These are phyloP conservation scores for Colletotrichum scovillei DNA, from an alignment of 2,329 filamentous ascomycete species.

Conservation along the genomic window DNA sequence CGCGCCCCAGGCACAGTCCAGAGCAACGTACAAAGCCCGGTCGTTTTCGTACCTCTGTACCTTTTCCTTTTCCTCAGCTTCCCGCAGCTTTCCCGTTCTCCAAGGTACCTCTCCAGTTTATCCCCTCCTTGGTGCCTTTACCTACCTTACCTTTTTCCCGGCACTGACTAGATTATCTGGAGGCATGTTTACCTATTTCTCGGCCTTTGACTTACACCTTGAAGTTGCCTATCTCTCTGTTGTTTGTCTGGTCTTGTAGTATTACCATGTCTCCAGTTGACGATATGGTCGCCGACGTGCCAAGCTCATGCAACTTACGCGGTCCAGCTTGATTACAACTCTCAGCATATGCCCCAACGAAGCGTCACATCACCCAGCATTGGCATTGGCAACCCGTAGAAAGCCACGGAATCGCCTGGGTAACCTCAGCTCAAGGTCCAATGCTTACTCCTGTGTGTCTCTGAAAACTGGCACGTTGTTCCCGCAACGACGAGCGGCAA, in stretches of 20 bases:
- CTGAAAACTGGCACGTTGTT: not conserved
- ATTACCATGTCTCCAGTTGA: not conserved
- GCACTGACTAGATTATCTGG: not conserved
- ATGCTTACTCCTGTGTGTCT: not conserved
- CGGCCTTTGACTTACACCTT: not conserved
- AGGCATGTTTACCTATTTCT: too few relatives aligned
- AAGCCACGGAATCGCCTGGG: constrained; percentile 20
- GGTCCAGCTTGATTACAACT: not conserved
- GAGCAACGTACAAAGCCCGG: not conserved
- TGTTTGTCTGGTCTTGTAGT: not conserved
- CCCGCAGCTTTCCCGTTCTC: not conserved
- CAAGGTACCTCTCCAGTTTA: not conserved
- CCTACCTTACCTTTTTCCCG: not conserved
- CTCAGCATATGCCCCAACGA: not conserved
- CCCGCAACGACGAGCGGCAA: not conserved
- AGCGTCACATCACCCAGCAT: not conserved
- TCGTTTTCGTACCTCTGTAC: not conserved
- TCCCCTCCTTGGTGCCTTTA: not conserved
- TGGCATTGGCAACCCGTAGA: constrained; percentile 4
- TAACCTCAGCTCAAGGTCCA: not conserved
- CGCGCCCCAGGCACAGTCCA: constrained; percentile 1
- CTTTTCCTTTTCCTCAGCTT: not conserved
- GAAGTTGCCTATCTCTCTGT: not conserved
- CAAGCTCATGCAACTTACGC: not conserved
- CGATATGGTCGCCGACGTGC: not conserved